Evolutionary conservation across 331 rosid species (phyloP).

Genomic region (Quercus phellos): DNA sequence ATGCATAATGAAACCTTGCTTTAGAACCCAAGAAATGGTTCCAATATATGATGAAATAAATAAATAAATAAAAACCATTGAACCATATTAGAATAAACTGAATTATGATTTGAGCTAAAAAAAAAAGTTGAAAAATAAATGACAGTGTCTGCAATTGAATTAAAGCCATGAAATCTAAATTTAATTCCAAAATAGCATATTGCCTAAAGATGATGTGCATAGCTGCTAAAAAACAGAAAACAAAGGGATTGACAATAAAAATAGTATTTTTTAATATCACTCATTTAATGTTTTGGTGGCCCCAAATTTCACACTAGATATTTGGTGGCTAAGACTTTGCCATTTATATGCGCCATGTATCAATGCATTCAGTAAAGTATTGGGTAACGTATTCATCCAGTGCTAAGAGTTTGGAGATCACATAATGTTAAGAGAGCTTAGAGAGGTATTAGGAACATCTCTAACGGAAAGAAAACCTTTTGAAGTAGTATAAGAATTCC

Average conservation of each 20-base stretch:
- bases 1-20: neutral
- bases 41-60: neutral
- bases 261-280: too few species aligned
- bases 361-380: too few species aligned
- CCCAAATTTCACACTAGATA: too few species aligned
- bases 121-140: neutral
- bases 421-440: neutral
- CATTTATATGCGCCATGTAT: too few species aligned
- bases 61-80: neutral
- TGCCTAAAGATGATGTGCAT: neutral
- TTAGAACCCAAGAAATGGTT: neutral
- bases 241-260: neutral
- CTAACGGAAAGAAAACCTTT: neutral
- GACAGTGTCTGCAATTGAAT: neutral
- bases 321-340: too few species aligned
- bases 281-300: too few species aligned
- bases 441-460: neutral
- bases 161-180: neutral
- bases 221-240: neutral
- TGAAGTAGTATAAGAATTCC: neutral
- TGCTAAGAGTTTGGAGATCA: neutral
- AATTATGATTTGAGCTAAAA: neutral
- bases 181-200: neutral
- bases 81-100: neutral
- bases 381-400: too few species aligned